phyloP scores from a whole-genome alignment of 352 stramenopile genomes.

The Phytophthora kernoviae region DNA sequence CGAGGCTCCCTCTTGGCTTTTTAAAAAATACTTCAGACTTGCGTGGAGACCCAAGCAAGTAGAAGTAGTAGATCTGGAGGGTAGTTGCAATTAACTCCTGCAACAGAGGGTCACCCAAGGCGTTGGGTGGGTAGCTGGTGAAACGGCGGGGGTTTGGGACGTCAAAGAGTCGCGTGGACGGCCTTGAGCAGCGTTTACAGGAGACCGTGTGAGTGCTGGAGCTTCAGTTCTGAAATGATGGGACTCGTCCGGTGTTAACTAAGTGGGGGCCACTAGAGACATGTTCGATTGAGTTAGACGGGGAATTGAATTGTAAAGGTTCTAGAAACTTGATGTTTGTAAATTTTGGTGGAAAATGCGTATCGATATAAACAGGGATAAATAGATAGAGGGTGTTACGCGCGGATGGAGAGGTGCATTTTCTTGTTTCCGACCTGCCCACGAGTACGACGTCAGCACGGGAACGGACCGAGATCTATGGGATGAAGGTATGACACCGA shows the following conservation, averaged over 20 bases:
- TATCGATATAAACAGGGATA: neutral
- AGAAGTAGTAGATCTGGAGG: slow-evolving; percentile 8
- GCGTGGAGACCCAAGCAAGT: slow-evolving; percentile 26
- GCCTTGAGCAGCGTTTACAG: slow-evolving; percentile 7
- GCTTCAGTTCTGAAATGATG: slow-evolving; percentile 32
- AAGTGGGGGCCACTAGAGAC: neutral
- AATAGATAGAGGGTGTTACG: neutral
- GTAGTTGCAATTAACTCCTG: slow-evolving; percentile 29
- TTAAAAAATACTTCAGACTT: slow-evolving; percentile 13
- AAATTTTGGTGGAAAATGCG: neutral
- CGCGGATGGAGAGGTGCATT: neutral
- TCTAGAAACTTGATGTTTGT: neutral
- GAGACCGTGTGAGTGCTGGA: slow-evolving; percentile 20
- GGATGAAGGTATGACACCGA: too few relatives aligned
- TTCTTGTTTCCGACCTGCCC: too few relatives aligned
- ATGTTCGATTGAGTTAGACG: neutral
- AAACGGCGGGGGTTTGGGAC: too few relatives aligned
- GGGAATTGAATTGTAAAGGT: too few relatives aligned
- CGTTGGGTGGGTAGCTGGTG: slow-evolving; percentile 37
- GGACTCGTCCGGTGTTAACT: neutral
- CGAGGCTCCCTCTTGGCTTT: slow-evolving; percentile 22
- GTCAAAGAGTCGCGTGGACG: slow-evolving; percentile 1
- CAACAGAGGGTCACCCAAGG: slow-evolving; percentile 39
- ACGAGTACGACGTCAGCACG: too few relatives aligned
- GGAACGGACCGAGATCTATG: too few relatives aligned